These are phyloP conservation scores for Amphibolis antarctica DNA, from an alignment of 106 monocot genomes.

Conservation along the genomic window DNA sequence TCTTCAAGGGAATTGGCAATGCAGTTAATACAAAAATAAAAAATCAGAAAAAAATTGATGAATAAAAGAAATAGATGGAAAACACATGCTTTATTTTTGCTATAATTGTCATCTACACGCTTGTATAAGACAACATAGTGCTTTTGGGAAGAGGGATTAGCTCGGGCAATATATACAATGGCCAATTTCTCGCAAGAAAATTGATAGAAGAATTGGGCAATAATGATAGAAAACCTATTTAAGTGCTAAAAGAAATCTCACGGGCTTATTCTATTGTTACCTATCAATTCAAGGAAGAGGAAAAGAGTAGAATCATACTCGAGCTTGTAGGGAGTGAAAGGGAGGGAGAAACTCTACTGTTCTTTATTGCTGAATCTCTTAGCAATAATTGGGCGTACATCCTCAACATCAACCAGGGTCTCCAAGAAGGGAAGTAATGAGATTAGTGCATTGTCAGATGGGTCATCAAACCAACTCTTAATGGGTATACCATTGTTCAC, in stretches of 20 bases:
- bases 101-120: background rate
- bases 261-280: conserved; percentile 2
- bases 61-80: too few species aligned
- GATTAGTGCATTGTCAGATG: conserved; percentile 48
- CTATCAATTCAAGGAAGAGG: conserved; percentile 1
- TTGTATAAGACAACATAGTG: background rate
- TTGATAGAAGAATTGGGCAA: background rate
- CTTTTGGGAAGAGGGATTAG: background rate
- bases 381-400: conserved; percentile 68
- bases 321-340: background rate
- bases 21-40: too few species aligned
- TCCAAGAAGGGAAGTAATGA: conserved; percentile 68
- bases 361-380: conserved; percentile 38
- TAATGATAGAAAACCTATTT: background rate
- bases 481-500: conserved; percentile 77
- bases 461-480: conserved; percentile 78
- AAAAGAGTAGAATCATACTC: conserved; percentile 4
- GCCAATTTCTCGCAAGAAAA: background rate
- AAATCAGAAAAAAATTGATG: too few species aligned
- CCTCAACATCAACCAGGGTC: conserved; percentile 45
- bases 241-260: background rate
- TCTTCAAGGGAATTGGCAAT: too few species aligned
- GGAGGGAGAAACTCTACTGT: background rate
- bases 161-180: background rate
- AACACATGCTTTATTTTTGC: background rate